A percentile compares a stretch with the other conserved stretches of the same genome.
Conservation (phyloP, 805 yeast species). For the Komagataella mondaviorum region DNA sequence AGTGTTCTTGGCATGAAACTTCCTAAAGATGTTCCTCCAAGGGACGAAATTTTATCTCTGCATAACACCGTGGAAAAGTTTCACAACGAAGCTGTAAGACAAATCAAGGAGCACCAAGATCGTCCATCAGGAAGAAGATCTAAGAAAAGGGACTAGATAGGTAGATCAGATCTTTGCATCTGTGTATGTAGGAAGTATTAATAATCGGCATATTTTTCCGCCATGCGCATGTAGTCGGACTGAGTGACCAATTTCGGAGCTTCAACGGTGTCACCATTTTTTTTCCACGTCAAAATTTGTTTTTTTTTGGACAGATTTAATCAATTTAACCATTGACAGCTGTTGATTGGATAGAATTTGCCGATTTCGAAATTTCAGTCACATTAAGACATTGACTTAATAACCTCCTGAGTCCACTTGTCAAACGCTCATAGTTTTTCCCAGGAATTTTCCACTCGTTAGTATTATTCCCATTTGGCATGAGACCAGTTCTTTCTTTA, state of each 20-base stretch:
- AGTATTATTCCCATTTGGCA: no score
- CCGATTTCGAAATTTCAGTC: neutral
- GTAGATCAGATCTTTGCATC: neutral
- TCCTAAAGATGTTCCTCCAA: constrained; percentile 72
- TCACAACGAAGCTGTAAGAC: constrained; percentile 75
- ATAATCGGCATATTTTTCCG: neutral
- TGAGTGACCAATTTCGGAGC: neutral
- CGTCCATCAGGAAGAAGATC: constrained; percentile 10
- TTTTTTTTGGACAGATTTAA: neutral
- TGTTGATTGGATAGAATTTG: neutral
- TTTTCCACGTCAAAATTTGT: neutral
- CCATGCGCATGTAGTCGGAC: neutral
- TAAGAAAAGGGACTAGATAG: constrained; percentile 9
- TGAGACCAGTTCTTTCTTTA: neutral
- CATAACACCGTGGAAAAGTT: constrained; percentile 88
- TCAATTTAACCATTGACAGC: neutral
- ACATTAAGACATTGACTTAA: neutral
- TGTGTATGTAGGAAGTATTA: neutral
- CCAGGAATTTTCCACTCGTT: neutral
- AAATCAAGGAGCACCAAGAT: constrained; percentile 51
- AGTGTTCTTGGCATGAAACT: constrained; percentile 72
- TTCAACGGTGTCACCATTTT: neutral
- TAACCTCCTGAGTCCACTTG: no score
- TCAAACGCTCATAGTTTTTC: neutral
- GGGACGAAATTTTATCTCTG: constrained; percentile 60